phyloP scores from a whole-genome alignment of 192 early-diverging fungal genomes.

The Chytriomyces confervae region DNA sequence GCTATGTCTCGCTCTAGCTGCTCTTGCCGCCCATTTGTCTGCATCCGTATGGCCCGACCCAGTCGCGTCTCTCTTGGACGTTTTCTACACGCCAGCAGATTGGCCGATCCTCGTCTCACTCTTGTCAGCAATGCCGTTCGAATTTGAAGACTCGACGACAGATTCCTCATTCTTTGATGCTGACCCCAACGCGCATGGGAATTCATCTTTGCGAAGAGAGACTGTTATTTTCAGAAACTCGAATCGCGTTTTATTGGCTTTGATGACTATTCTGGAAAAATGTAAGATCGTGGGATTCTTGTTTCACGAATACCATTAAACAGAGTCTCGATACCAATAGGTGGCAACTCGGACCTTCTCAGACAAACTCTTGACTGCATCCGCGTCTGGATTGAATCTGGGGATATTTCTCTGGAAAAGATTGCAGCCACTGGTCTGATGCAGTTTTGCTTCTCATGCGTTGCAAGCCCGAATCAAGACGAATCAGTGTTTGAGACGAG shows the following conservation, averaged over 20 bases:
- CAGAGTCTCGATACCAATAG: too few species aligned
- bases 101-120: slow-evolving; percentile 79
- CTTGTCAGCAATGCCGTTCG: slow-evolving; percentile 85
- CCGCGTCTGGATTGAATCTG: slow-evolving; percentile 82
- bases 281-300: not conserved
- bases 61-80: slow-evolving; percentile 71
- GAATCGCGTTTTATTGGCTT: slow-evolving; percentile 67
- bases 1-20: slow-evolving; percentile 83
- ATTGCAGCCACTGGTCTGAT: slow-evolving; percentile 71
- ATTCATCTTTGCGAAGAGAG: not conserved
- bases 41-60: slow-evolving; percentile 77
- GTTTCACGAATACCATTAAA: too few species aligned
- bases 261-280: slow-evolving; percentile 26
- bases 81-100: slow-evolving; percentile 66
- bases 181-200: not conserved
- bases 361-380: slow-evolving; percentile 63
- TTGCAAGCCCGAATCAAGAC: slow-evolving; percentile 46
- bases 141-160: slow-evolving; percentile 54
- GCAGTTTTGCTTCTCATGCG: slow-evolving; percentile 72
- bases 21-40: slow-evolving; percentile 77
- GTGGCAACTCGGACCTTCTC: slow-evolving; percentile 5
- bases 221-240: slow-evolving; percentile 5
- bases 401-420: slow-evolving; percentile 72
- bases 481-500: slow-evolving; percentile 82
- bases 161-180: slow-evolving; percentile 18